Conservation (phyloP, 768 basidiomycete species). For the Leccinum ochraceum region DNA sequence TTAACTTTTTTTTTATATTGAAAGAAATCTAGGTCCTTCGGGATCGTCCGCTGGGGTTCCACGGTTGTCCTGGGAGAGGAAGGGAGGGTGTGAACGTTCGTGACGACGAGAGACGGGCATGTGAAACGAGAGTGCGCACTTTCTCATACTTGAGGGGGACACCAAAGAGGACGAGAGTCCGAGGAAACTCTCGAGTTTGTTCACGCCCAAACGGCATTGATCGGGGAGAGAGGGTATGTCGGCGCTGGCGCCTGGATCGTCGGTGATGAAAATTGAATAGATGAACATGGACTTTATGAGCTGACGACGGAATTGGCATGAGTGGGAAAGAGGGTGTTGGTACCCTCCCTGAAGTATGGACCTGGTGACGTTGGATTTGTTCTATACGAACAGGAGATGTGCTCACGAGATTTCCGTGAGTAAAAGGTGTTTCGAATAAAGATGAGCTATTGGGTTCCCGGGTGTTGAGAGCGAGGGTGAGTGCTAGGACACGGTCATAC, state of each 20-base stretch:
- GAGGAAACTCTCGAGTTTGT: constrained; percentile 83
- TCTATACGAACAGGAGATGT: not conserved
- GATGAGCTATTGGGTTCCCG: no score
- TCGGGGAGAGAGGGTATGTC: constrained; percentile 79
- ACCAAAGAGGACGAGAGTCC: constrained; percentile 87
- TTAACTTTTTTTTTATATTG: no score
- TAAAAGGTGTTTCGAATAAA: not conserved
- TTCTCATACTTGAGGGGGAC: constrained; percentile 82
- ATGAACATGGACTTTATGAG: constrained; percentile 94
- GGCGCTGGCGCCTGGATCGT: constrained; percentile 84
- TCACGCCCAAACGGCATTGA: constrained; percentile 94
- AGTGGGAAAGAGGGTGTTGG: constrained; percentile 84
- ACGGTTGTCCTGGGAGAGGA: constrained; percentile 57
- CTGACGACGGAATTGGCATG: constrained; percentile 80
- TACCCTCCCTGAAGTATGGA: constrained; percentile 92
- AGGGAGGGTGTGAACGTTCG: not conserved
- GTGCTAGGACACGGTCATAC: no score
- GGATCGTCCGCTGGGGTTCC: constrained; percentile 92
- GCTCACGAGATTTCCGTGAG: constrained; percentile 50
- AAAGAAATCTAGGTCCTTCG: constrained; percentile 60
- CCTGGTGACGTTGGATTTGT: constrained; percentile 35
- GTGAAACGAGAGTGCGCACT: constrained; percentile 39
- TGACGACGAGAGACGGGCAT: not conserved
- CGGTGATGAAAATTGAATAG: constrained; percentile 99
- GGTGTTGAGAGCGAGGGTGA: no score